Evolutionary conservation across 177 flowering plant species (phyloP).

Genomic region (Vitis hybrid): DNA sequence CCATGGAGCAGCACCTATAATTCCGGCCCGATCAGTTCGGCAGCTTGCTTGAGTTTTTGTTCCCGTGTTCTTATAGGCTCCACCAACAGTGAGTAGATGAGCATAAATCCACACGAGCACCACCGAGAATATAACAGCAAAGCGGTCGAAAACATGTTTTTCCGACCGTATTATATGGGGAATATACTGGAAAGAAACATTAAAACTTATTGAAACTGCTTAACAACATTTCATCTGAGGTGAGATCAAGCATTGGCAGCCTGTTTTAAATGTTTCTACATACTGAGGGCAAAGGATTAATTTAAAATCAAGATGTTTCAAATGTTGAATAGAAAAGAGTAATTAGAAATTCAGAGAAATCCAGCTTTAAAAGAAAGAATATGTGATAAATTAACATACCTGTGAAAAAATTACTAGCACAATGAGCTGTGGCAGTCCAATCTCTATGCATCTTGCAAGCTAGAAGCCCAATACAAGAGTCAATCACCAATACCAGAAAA

Average conservation of each 20-base stretch:
- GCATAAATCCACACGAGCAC: slow-evolving; percentile 95
- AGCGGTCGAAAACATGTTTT: slow-evolving; percentile 67
- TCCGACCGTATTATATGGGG: slow-evolving; percentile 53
- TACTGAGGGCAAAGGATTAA: background rate
- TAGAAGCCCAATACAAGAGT: slow-evolving; percentile 21
- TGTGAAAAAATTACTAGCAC: slow-evolving; percentile 71
- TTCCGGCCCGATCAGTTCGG: slow-evolving; percentile 56
- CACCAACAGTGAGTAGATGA: slow-evolving; percentile 66
- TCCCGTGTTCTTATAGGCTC: slow-evolving; percentile 41
- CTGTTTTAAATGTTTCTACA: background rate
- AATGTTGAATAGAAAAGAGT: background rate
- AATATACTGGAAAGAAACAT: slow-evolving; percentile 62
- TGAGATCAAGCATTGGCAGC: background rate
- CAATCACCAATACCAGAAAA: background rate
- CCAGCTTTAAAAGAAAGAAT: background rate
- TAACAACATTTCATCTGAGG: background rate
- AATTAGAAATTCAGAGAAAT: no score
- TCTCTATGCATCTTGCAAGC: slow-evolving; percentile 92
- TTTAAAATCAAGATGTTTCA: background rate
- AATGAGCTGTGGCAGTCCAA: slow-evolving; percentile 86
- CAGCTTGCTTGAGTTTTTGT: slow-evolving; percentile 41
- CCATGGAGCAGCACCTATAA: slow-evolving; percentile 68
- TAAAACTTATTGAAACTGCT: background rate
- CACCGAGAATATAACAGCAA: slow-evolving; percentile 89
- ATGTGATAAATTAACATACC: slow-evolving; percentile 30